Conservation (phyloP, 1,284 basidiomycete genomes). For the Irpex sp. region DNA sequence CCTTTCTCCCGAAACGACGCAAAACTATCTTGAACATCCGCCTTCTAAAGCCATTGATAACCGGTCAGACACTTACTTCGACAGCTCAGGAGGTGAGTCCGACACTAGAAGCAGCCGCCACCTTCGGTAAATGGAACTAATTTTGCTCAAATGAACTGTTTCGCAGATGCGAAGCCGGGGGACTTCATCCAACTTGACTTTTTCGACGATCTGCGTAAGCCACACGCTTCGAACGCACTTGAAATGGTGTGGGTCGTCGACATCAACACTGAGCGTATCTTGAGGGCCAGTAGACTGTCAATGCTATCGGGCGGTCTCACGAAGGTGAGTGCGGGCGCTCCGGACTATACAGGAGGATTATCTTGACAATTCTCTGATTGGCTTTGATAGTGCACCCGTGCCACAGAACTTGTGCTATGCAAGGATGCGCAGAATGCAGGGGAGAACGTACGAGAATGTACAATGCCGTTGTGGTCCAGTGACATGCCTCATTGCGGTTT, state of each 20-base stretch:
- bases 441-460: neutral
- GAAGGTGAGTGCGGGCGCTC: constrained; percentile 6
- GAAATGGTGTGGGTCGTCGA: constrained; percentile 47
- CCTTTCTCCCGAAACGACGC: constrained; percentile 31
- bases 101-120: too few relatives aligned
- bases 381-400: neutral
- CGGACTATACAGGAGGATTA: neutral
- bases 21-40: constrained; percentile 42
- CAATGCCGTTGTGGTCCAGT: neutral
- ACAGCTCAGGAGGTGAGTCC: constrained; percentile 40
- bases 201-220: constrained; percentile 26
- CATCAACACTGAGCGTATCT: constrained; percentile 32
- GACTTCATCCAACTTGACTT: constrained; percentile 47
- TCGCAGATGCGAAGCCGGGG: constrained; percentile 32
- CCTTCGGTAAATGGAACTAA: too few relatives aligned
- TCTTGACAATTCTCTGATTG: neutral
- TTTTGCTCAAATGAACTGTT: neutral
- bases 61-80: constrained; percentile 42
- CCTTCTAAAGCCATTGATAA: constrained; percentile 57
- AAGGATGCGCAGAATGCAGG: neutral
- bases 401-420: neutral
- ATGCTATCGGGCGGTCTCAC: constrained; percentile 29
- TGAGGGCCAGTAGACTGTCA: constrained; percentile 35
- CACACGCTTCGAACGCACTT: constrained; percentile 20
- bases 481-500: neutral